Conservation (phyloP, 192 early-diverging fungal genomes). For the Umbelopsis sp. region DNA sequence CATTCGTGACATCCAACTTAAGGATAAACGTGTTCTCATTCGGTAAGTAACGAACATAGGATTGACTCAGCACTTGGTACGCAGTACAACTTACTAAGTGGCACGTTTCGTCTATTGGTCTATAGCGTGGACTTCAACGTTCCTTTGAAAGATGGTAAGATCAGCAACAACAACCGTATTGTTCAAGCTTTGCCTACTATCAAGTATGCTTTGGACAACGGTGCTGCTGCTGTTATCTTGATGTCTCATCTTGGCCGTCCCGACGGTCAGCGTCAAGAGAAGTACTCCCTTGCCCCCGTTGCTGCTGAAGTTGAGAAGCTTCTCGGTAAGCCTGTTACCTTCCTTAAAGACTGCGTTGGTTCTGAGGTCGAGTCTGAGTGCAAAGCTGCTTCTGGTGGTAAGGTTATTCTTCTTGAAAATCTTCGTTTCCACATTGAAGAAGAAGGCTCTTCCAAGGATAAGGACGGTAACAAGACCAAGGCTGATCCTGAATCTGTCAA, state of each 20-base stretch:
- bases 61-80: not conserved
- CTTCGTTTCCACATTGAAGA: slow-evolving; percentile 98
- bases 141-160: slow-evolving; percentile 89
- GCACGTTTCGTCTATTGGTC: slow-evolving; percentile 5
- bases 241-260: slow-evolving; percentile 98
- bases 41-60: slow-evolving; percentile 53
- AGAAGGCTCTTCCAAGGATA: slow-evolving; percentile 93
- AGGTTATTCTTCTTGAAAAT: slow-evolving; percentile 96
- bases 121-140: slow-evolving; percentile 98
- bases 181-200: slow-evolving; percentile 93
- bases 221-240: slow-evolving; percentile 86
- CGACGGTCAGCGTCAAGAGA: slow-evolving; percentile 83
- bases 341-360: slow-evolving; percentile 95
- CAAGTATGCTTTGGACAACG: slow-evolving; percentile 85
- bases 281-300: slow-evolving; percentile 93
- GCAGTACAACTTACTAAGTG: slow-evolving; percentile 6
- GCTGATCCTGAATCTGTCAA: slow-evolving; percentile 79
- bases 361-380: slow-evolving; percentile 80
- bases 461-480: slow-evolving; percentile 88
- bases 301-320: slow-evolving; percentile 80
- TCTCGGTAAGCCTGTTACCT: slow-evolving; percentile 81
- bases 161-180: slow-evolving; percentile 98
- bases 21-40: slow-evolving; percentile 89
- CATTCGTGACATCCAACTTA: slow-evolving; percentile 83
- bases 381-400: slow-evolving; percentile 64